phyloP scores from a whole-genome alignment of 768 basidiomycete species.

The Leccinum aurantiacum region DNA sequence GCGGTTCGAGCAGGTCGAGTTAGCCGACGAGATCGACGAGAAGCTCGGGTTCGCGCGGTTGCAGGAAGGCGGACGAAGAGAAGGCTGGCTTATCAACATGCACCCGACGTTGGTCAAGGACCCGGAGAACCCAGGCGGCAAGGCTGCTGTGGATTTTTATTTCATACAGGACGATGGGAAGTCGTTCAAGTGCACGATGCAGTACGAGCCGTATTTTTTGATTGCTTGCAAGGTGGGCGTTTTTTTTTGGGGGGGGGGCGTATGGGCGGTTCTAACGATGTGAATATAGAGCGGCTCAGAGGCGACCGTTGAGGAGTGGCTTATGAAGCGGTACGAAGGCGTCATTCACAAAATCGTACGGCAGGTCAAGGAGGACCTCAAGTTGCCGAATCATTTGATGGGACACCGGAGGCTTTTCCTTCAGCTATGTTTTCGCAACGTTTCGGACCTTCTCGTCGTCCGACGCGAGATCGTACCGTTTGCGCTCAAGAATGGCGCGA shows the following conservation, averaged over 20 bases:
- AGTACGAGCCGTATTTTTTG: conserved; percentile 93
- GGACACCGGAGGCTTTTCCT: conserved; percentile 90
- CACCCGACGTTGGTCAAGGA: conserved; percentile 94
- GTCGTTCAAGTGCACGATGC: conserved; percentile 92
- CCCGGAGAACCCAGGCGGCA: conserved; percentile 78
- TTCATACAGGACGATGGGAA: conserved; percentile 97
- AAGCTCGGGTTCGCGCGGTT: conserved; percentile 84
- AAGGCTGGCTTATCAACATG: conserved; percentile 99
- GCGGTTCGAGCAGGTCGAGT: conserved; percentile 73
- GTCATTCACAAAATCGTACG: conserved; percentile 75
- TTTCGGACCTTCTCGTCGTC: conserved; percentile 87
- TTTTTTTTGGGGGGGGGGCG: background rate
- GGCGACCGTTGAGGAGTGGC: conserved; percentile 91
- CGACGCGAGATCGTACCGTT: conserved; percentile 88
- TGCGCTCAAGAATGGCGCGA: conserved; percentile 86
- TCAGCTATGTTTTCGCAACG: conserved; percentile 87
- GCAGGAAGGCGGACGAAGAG: conserved; percentile 72
- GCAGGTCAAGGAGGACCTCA: conserved; percentile 89
- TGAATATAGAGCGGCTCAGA: conserved; percentile 72
- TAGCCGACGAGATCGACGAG: conserved; percentile 89
- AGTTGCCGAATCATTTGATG: conserved; percentile 94
- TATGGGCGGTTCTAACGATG: conserved; percentile 3
- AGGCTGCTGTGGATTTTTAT: conserved; percentile 92
- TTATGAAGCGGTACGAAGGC: conserved; percentile 91
- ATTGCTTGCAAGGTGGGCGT: conserved; percentile 82